Conservation (phyloP, 148 eudicot genomes). For the Polygonum aviculare region DNA sequence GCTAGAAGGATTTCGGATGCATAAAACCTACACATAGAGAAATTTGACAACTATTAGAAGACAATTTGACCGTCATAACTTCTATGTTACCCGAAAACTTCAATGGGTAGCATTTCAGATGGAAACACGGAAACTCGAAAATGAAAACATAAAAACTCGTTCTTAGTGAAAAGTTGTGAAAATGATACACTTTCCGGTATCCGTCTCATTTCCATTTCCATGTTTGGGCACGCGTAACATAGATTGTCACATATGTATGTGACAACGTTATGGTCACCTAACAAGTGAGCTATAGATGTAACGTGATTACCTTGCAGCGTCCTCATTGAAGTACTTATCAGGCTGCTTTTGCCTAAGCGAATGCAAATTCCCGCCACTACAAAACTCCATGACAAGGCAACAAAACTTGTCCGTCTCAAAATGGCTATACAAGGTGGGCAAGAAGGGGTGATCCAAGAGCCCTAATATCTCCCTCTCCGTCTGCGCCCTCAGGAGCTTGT, state of each 20-base stretch:
- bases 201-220: too few relatives aligned
- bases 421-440: conserved; percentile 13
- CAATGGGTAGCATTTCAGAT: too few relatives aligned
- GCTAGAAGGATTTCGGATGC: conserved; percentile 3
- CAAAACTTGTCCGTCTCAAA: conserved; percentile 14
- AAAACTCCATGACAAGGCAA: conserved; percentile 16
- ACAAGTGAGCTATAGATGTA: too few relatives aligned
- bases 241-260: too few relatives aligned
- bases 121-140: too few relatives aligned
- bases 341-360: conserved; percentile 12
- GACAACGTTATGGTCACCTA: too few relatives aligned
- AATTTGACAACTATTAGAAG: too few relatives aligned
- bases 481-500: conserved; percentile 12
- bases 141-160: too few relatives aligned
- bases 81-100: too few relatives aligned
- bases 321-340: conserved; percentile 11
- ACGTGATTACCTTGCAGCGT: conserved; percentile 7
- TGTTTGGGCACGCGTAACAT: too few relatives aligned
- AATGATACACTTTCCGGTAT: too few relatives aligned
- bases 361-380: conserved; percentile 14
- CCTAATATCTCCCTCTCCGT: conserved; percentile 12
- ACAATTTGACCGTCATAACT: background rate
- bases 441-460: conserved; percentile 10
- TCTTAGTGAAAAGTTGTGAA: too few relatives aligned
- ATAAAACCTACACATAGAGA: background rate